Percentiles rank a stretch among this genome's conserved stretches.
Conservation (phyloP, 2,329 filamentous ascomycete species). For the Diaporthe vaccinii region DNA sequence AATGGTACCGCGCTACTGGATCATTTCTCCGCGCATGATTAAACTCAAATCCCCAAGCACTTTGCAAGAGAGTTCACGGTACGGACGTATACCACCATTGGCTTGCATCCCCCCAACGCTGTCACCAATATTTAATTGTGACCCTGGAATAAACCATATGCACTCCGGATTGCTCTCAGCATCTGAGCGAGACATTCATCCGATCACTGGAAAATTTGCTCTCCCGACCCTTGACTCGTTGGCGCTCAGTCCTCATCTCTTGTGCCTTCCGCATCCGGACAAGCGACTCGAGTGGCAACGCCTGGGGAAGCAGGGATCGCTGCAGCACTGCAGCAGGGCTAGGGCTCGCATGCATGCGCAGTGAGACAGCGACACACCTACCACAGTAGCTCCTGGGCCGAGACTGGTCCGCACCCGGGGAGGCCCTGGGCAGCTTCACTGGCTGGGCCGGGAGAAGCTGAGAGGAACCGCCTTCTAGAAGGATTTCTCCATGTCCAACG, state of each 20-base stretch:
- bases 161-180: background rate
- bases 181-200: background rate
- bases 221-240: constrained; percentile 13
- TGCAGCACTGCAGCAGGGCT: constrained; percentile 1
- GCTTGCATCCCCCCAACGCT: background rate
- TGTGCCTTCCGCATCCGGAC: constrained; percentile 25
- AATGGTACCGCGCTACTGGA: background rate
- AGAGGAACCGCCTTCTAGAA: constrained; percentile 32
- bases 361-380: background rate
- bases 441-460: constrained; percentile 17
- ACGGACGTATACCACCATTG: background rate
- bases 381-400: background rate
- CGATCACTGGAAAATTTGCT: constrained; percentile 16
- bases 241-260: constrained; percentile 5
- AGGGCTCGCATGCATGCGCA: constrained; percentile 16
- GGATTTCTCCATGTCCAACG: constrained; percentile 20
- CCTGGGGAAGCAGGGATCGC: constrained; percentile 23
- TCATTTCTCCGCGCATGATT: constrained; percentile 1
- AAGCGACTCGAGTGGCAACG: constrained; percentile 32
- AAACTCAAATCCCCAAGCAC: constrained; percentile 1
- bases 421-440: background rate
- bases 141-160: background rate
- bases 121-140: background rate
- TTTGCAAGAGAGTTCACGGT: background rate
- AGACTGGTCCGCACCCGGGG: constrained; percentile 17